Conservation (phyloP, 1,284 basidiomycete species). For the Naganishia albida region DNA sequence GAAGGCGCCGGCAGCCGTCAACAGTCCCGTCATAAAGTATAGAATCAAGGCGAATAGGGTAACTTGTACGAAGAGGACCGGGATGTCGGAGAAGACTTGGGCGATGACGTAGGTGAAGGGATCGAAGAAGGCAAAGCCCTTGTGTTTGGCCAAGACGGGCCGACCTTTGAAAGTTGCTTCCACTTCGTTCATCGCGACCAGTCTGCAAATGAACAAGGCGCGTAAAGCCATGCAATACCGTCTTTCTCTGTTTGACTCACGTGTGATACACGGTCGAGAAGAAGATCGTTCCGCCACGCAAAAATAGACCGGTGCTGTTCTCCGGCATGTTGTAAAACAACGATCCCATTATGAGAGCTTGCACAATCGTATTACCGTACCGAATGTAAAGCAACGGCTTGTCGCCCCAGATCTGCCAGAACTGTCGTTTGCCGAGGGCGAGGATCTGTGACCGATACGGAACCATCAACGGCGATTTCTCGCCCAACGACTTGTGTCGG, state of each 20-base stretch:
- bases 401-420: conserved; percentile 30
- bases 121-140: conserved; percentile 54
- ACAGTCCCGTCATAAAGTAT: conserved; percentile 67
- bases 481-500: conserved; percentile 11
- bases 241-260: background rate
- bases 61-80: conserved; percentile 62
- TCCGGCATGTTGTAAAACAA: conserved; percentile 68
- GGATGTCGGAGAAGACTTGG: conserved; percentile 69
- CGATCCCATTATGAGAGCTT: conserved; percentile 67
- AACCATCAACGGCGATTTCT: conserved; percentile 24
- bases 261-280: conserved; percentile 52
- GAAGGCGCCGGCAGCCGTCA: conserved; percentile 54
- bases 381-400: conserved; percentile 19
- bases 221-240: background rate
- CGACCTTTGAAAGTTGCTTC: conserved; percentile 70
- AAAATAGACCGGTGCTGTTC: conserved; percentile 69
- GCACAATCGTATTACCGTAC: conserved; percentile 26
- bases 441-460: conserved; percentile 14
- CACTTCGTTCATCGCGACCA: conserved; percentile 65
- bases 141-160: conserved; percentile 65
- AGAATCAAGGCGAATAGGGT: conserved; percentile 61
- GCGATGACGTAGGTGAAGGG: conserved; percentile 60
- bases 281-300: conserved; percentile 69
- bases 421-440: conserved; percentile 25
- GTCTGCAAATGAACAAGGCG: conserved; percentile 32